Base-by-base conservation (phyloP, 345 rosid genomes). In the Brassica nigra region DNA sequence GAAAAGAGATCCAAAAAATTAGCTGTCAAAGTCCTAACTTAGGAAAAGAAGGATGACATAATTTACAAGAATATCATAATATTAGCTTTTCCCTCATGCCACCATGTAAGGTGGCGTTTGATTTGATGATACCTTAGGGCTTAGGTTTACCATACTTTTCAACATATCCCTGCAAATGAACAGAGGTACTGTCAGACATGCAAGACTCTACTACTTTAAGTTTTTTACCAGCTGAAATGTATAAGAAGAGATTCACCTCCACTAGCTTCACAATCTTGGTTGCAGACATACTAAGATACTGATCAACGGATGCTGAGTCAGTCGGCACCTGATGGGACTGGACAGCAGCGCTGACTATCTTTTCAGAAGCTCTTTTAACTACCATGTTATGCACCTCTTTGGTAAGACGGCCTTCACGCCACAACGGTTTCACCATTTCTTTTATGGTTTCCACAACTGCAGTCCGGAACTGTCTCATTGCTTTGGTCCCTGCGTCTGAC, bases 381-480 rank as follows among this genome's bases (percentile, higher is more conserved):
- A 91, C 85, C 70, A 76, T 81, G 85, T 91, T 91, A 84, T 91
- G 97, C 14, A 83, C 91, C 54, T 93, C 97, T 87, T 90, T 91
- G 86, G 85, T 89, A 37, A 95, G 88, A 80, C 78, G 90, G 62
- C 98, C 97, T 29, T 89, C 92, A 28, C 85, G 90, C 99, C 99
- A 95, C 30, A 82, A 52, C 55, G 98, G 99, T 85, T 88, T 90
- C 86, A 93, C 70, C 71, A 89, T 68, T 52, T 89, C 97, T 74
- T 91, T 93, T 16, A 91, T 81, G 39, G 83, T 83, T 61, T 89
- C 97, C 66, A 93, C 82, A 67, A 93, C 89, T 62, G 84, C 88
- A 71, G 81, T 78, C 67, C 91, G 89, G 76, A 93, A 90, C 64
- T 82, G 87, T 83, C 87, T 89, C 75, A 59, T 65, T 11, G 79